Evolutionary conservation across 225 moss, liverwort and hornwort species (phyloP).

Genomic region (Sphagnum tenellum): DNA sequence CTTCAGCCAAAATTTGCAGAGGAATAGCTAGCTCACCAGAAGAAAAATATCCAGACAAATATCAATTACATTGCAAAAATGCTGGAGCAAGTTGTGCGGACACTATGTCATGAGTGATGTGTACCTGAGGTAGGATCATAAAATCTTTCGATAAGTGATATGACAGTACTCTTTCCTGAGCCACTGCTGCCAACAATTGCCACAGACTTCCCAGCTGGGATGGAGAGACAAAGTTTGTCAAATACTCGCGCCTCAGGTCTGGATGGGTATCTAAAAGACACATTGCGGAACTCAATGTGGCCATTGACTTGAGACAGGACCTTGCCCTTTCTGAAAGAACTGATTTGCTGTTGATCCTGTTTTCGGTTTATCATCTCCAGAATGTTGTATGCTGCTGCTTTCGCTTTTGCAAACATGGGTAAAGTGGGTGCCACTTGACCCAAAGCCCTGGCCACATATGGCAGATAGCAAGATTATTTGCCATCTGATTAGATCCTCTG

Average conservation of each 20-base stretch:
- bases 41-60: too few species aligned
- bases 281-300: constrained; percentile 20
- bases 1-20: too few species aligned
- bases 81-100: too few species aligned
- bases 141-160: constrained; percentile 2
- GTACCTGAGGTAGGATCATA: neutral
- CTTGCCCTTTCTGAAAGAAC: constrained; percentile 2
- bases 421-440: constrained; percentile 28
- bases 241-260: constrained; percentile 14
- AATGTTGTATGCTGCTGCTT: constrained; percentile 24
- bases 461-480: too few species aligned
- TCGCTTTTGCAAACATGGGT: constrained; percentile 19
- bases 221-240: neutral
- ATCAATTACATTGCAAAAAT: too few species aligned
- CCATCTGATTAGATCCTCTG: too few species aligned
- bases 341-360: neutral
- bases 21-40: too few species aligned
- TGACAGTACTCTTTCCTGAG: neutral
- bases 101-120: neutral
- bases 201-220: neutral
- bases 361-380: constrained; percentile 16
- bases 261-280: constrained; percentile 25
- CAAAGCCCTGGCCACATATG: constrained; percentile 11
- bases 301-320: constrained; percentile 10
- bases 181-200: constrained; percentile 2